These are phyloP conservation scores for Candida silvatica DNA, from an alignment of 805 yeast species.

Conservation along the genomic window DNA sequence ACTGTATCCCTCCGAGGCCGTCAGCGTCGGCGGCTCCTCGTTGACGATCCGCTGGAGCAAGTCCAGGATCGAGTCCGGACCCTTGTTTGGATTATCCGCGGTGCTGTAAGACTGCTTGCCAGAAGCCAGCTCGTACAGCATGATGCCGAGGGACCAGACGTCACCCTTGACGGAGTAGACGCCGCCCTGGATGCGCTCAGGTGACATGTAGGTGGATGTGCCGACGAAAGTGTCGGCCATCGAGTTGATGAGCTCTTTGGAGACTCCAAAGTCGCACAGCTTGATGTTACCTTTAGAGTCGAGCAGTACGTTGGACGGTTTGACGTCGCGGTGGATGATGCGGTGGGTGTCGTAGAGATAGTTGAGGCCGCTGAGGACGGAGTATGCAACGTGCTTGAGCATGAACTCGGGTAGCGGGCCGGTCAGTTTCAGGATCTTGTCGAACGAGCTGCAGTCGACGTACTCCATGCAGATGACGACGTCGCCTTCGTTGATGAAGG, in stretches of 20 bases:
- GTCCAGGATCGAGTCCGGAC: constrained; percentile 75
- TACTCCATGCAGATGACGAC: constrained; percentile 93
- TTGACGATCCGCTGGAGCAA: constrained; percentile 87
- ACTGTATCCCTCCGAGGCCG: constrained; percentile 36
- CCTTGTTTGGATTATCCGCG: constrained; percentile 28
- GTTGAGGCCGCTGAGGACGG: constrained; percentile 72
- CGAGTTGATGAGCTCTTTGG: constrained; percentile 85
- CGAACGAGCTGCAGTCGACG: constrained; percentile 91
- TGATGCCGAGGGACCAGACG: constrained; percentile 93
- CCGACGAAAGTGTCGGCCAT: constrained; percentile 98
- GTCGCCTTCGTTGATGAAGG: constrained; percentile 63
- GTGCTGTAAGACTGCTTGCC: constrained; percentile 77
- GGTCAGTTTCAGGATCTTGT: constrained; percentile 53
- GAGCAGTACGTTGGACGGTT: constrained; percentile 88
- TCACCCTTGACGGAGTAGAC: constrained; percentile 92
- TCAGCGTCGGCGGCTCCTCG: constrained; percentile 76
- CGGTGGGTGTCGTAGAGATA: constrained; percentile 78
- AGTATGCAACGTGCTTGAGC: constrained; percentile 63
- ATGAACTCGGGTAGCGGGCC: constrained; percentile 65
- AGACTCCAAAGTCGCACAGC: constrained; percentile 95
- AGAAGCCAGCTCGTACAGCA: constrained; percentile 80
- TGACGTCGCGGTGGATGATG: constrained; percentile 92
- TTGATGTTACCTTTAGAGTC: constrained; percentile 83
- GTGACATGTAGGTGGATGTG: constrained; percentile 95
- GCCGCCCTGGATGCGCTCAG: constrained; percentile 94